phyloP scores from a whole-genome alignment of 2,329 filamentous ascomycete species.

The Nakataea oryzae region DNA sequence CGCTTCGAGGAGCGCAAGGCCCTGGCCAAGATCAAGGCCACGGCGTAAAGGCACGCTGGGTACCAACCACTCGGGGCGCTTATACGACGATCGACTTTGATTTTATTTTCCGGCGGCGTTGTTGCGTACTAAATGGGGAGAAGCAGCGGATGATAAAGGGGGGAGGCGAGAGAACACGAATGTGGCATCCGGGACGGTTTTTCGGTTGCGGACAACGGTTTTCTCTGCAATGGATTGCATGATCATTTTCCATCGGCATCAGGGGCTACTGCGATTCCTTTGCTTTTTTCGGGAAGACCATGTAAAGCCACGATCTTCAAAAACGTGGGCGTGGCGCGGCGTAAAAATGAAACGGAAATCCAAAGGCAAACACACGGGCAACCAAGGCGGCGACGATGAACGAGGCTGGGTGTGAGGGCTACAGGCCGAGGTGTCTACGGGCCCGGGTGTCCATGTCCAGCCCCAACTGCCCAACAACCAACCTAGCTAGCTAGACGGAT shows the following conservation, averaged over 20 bases:
- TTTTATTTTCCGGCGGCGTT: not conserved
- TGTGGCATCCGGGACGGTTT: not conserved
- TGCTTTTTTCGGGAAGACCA: slow-evolving; percentile 1
- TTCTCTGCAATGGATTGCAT: slow-evolving; percentile 4
- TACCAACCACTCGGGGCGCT: not conserved
- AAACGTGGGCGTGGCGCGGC: slow-evolving; percentile 1
- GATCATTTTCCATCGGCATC: slow-evolving; percentile 2
- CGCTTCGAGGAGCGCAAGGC: slow-evolving; percentile 97
- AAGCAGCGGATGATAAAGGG: not conserved
- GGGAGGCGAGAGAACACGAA: not conserved
- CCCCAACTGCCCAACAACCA: not conserved
- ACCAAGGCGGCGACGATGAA: not conserved
- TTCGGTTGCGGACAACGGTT: slow-evolving; percentile 3
- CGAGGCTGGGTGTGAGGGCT: not conserved
- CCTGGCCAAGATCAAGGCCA: slow-evolving; percentile 82
- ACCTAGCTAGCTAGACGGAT: not conserved
- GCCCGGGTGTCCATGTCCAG: not conserved
- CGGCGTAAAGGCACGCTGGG: slow-evolving; percentile 47
- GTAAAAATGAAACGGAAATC: slow-evolving; percentile 4
- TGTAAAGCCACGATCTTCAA: slow-evolving; percentile 1
- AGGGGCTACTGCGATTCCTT: slow-evolving; percentile 5
- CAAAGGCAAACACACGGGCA: not conserved
- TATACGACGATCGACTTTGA: not conserved
- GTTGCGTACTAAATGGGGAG: not conserved
- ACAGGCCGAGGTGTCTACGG: not conserved